Evolutionary conservation across 2,329 filamentous ascomycete genomes (phyloP).

Genomic region (Xylariomycetidae sp.): DNA sequence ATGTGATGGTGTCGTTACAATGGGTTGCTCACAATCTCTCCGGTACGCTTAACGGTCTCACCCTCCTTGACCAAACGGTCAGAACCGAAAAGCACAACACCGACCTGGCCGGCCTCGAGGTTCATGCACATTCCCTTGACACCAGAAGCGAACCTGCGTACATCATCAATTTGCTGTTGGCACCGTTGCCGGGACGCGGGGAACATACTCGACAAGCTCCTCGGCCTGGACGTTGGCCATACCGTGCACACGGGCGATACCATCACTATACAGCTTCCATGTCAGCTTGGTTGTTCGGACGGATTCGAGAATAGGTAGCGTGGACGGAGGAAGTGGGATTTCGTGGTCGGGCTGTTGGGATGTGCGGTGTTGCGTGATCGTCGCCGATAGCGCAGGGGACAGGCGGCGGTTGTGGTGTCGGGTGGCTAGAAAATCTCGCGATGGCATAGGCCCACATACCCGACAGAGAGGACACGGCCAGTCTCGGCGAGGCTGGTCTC

Average conservation of each 20-base stretch:
- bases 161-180: slow-evolving; percentile 16
- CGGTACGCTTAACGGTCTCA: slow-evolving; percentile 99
- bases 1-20: background rate
- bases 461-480: slow-evolving; percentile 95
- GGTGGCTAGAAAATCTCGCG: slow-evolving; percentile 21
- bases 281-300: too few relatives aligned
- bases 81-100: slow-evolving; percentile 99
- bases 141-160: slow-evolving; percentile 86
- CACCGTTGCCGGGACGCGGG: slow-evolving; percentile 9
- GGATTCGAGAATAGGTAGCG: too few relatives aligned
- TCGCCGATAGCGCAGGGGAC: too few relatives aligned
- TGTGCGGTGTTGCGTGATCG: too few relatives aligned
- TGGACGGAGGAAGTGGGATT: too few relatives aligned
- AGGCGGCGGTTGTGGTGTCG: too few relatives aligned
- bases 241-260: slow-evolving; percentile 99
- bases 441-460: slow-evolving; percentile 59
- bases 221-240: slow-evolving; percentile 99
- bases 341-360: too few relatives aligned
- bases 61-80: slow-evolving; percentile 99
- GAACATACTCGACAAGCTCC: slow-evolving; percentile 96
- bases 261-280: slow-evolving; percentile 65
- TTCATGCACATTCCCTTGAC: slow-evolving; percentile 99
- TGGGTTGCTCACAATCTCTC: slow-evolving; percentile 80
- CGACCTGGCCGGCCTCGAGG: slow-evolving; percentile 99
- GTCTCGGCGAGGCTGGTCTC: slow-evolving; percentile 96